These are phyloP conservation scores for Termitomyces sp. DNA, from an alignment of 768 basidiomycete genomes.

Conservation along the genomic window DNA sequence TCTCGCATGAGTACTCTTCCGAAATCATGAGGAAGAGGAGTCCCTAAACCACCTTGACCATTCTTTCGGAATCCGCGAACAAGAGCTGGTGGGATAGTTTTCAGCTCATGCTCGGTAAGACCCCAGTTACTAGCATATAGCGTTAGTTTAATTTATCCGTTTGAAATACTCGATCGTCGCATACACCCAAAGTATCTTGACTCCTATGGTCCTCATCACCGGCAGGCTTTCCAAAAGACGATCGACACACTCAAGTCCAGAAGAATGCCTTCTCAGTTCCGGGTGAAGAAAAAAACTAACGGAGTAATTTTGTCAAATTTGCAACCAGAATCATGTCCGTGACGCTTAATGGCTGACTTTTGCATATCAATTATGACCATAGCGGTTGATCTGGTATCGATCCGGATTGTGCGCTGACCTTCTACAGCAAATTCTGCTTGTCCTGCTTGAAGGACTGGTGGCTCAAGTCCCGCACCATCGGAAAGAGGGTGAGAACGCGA, in stretches of 20 bases:
- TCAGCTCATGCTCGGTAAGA: constrained; percentile 56
- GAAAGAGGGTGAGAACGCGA: constrained; percentile 41
- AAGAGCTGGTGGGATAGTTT: constrained; percentile 55
- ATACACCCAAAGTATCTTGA: constrained; percentile 64
- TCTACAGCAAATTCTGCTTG: constrained; percentile 54
- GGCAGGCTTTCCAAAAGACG: constrained; percentile 46
- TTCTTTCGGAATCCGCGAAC: constrained; percentile 48
- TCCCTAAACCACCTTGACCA: constrained; percentile 46
- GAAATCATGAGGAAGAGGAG: constrained; percentile 44
- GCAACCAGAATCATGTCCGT: not conserved
- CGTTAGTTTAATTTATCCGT: not conserved
- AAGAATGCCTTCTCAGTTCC: constrained; percentile 46
- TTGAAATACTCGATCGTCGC: constrained; percentile 12
- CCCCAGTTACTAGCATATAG: constrained; percentile 54
- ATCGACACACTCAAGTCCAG: constrained; percentile 52
- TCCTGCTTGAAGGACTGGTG: constrained; percentile 24
- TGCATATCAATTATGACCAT: constrained; percentile 72
- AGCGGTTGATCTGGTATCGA: constrained; percentile 44
- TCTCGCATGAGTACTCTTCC: constrained; percentile 57
- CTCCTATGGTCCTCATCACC: constrained; percentile 27
- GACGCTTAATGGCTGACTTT: constrained; percentile 37
- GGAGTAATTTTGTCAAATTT: not conserved
- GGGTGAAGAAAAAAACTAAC: constrained; percentile 61
- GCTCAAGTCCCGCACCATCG: constrained; percentile 13
- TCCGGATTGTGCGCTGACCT: constrained; percentile 42